Conservation (phyloP, 257 asterid species). For the Nicotiana tabacum region DNA sequence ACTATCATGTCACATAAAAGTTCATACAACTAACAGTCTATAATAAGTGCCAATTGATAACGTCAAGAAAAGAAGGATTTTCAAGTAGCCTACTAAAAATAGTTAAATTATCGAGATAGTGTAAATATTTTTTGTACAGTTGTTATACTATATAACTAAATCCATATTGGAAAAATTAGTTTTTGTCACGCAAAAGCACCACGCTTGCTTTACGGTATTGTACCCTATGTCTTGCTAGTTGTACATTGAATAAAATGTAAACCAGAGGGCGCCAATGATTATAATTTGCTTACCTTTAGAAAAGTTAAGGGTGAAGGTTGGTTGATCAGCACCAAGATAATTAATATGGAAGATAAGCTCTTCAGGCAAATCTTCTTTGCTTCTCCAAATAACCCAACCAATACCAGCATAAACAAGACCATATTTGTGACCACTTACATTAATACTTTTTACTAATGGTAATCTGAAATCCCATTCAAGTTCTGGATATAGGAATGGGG, state of each 20-base stretch:
- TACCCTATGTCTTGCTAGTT: not conserved
- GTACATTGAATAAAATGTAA: not conserved
- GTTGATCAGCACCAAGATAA: conserved; percentile 36
- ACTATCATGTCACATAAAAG: not conserved
- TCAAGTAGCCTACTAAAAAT: not conserved
- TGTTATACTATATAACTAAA: not conserved
- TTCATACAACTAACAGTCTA: too few species aligned
- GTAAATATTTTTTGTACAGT: too few species aligned
- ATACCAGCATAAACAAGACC: conserved; percentile 35
- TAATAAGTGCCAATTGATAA: too few species aligned
- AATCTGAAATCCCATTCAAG: conserved; percentile 36
- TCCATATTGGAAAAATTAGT: too few species aligned
- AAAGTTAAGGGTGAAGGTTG: conserved; percentile 34
- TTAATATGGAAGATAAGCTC: conserved; percentile 30
- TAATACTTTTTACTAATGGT: conserved; percentile 29
- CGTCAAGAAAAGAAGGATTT: not conserved
- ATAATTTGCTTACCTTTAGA: conserved; percentile 16
- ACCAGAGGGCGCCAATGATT: not conserved
- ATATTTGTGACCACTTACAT: conserved; percentile 33
- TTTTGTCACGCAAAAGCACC: too few species aligned
- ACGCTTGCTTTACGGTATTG: not conserved
- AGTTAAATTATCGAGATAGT: not conserved
- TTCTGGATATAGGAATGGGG: conserved; percentile 32
- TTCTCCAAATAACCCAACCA: conserved; percentile 37
- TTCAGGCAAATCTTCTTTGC: conserved; percentile 31